Base-by-base conservation (phyloP, 495 filamentous ascomycete genomes). In the Apodospora peruviana region DNA sequence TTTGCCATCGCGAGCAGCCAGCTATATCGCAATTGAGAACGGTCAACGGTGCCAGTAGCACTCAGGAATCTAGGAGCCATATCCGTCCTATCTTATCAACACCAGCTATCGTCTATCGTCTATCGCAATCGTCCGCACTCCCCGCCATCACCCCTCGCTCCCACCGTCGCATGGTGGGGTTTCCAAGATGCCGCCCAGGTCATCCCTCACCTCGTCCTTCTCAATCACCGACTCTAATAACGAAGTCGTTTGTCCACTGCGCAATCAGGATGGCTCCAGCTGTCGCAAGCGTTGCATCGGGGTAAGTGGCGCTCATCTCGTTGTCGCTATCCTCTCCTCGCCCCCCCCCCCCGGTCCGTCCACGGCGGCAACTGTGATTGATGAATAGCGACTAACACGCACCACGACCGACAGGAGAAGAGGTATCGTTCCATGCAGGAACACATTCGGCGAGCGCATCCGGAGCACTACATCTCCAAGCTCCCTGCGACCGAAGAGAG, bases 381-480 rank as follows among this genome's bases (percentile, higher is more conserved):
- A n/a, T n/a, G n/a, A n/a, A n/a, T n/a, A n/a, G n/a, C n/a, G 47
- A 48, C 37, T 43, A 45, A 32, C 20, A 29, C 7, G 7, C 40
- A 20, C 23, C 3, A 18, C 32, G 19, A 32, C 43, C 27, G 51
- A 38, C 69, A 96, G 90, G 90, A 96, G 73, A 95, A 96, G 70
- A 85, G 90, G 59, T 98, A 90, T 76, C 91, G 93, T 63, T 96
- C 91, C 43, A 98, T 98, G 87, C 94, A 96, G 74, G 93, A 98
- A 79, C 93, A 98, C 62, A 97, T 98, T 57, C 88, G 93, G 57
- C 83, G 93, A 66, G 93, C 93, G 63, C 93, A 98, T 70, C 94
- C 93, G 45, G 91, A 94, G 61, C 84, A 96, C 70, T 98, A 96
- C 70, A 96, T 98, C 56, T 83, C 93, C 51, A 98, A 97, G 83